Evolutionary conservation across 2,329 filamentous ascomycete genomes (phyloP).

Genomic region (Fusarium verrucosum): DNA sequence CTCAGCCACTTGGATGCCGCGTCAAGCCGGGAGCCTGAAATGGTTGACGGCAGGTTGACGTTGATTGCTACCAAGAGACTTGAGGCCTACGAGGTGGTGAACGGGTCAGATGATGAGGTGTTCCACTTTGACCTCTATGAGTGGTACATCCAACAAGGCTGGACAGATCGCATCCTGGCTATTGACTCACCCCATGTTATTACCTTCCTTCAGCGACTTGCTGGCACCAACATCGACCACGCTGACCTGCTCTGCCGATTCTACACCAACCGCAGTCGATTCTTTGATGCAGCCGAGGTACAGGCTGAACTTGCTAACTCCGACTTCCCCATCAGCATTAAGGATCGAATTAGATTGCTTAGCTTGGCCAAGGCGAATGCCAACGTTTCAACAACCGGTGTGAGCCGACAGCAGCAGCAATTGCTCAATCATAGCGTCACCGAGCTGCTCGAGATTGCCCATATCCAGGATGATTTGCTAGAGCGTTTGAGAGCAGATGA

Average conservation of each 20-base stretch:
- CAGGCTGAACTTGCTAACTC: conserved; percentile 86
- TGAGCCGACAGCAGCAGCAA: conserved; percentile 83
- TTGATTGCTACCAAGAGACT: conserved; percentile 79
- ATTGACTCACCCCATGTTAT: conserved; percentile 88
- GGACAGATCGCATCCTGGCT: conserved; percentile 84
- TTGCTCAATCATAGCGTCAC: conserved; percentile 84
- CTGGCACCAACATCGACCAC: conserved; percentile 75
- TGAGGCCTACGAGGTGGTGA: conserved; percentile 92
- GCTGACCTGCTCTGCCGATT: conserved; percentile 94
- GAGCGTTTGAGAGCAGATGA: conserved; percentile 78
- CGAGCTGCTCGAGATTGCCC: conserved; percentile 89
- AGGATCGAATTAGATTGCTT: conserved; percentile 87
- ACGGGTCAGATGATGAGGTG: conserved; percentile 87
- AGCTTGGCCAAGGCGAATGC: conserved; percentile 93
- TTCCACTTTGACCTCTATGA: conserved; percentile 98
- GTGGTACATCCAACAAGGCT: conserved; percentile 90
- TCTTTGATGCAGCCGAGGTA: conserved; percentile 86
- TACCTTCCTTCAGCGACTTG: conserved; percentile 83
- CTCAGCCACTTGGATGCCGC: conserved; percentile 79
- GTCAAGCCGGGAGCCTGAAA: conserved; percentile 73
- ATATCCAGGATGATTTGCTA: conserved; percentile 92
- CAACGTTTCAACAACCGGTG: conserved; percentile 79
- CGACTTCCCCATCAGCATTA: conserved; percentile 80
- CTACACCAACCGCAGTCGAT: conserved; percentile 84
- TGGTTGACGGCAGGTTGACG: conserved; percentile 80